These are phyloP conservation scores for Saxispiralis lemnorum DNA, from an alignment of 495 filamentous ascomycete genomes.

Conservation along the genomic window DNA sequence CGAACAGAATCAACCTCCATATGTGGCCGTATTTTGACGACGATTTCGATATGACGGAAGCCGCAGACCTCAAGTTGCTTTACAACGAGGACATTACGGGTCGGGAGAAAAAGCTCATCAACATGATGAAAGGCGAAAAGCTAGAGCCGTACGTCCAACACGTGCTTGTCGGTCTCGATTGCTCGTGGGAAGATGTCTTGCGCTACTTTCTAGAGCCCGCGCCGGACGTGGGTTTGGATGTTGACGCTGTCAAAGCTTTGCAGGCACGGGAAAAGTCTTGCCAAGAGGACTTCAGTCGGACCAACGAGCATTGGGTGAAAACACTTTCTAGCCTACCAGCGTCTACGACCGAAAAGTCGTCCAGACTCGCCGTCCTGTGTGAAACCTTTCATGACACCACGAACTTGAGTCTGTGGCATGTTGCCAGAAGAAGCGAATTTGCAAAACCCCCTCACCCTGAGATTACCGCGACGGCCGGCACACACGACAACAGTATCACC, in stretches of 20 bases:
- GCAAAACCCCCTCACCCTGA: neutral
- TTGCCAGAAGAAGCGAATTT: slow-evolving; percentile 15
- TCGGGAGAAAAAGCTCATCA: slow-evolving; percentile 3
- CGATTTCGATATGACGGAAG: slow-evolving; percentile 8
- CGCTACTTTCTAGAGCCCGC: slow-evolving; percentile 12
- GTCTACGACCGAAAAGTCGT: slow-evolving; percentile 9
- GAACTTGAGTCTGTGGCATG: slow-evolving; percentile 20
- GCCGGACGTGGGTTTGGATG: neutral
- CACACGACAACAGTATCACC: slow-evolving; percentile 3
- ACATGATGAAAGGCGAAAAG: slow-evolving; percentile 7
- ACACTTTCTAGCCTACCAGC: slow-evolving; percentile 15
- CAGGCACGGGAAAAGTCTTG: slow-evolving; percentile 13
- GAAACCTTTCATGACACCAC: slow-evolving; percentile 16
- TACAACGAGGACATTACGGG: slow-evolving; percentile 9
- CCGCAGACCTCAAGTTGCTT: slow-evolving; percentile 7
- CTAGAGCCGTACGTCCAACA: slow-evolving; percentile 11
- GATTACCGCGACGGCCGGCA: too few relatives aligned
- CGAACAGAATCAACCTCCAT: slow-evolving; percentile 18
- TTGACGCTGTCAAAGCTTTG: neutral
- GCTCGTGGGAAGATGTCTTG: slow-evolving; percentile 17
- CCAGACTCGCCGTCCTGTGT: slow-evolving; percentile 16
- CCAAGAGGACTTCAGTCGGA: slow-evolving; percentile 21
- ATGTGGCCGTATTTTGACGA: slow-evolving; percentile 22
- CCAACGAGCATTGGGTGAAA: slow-evolving; percentile 13
- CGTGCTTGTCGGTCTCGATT: slow-evolving; percentile 18